Percentiles rank a stretch among this genome's conserved stretches.
phyloP scores from a whole-genome alignment of 2,329 filamentous ascomycete species.

The Fusarium sp. region DNA sequence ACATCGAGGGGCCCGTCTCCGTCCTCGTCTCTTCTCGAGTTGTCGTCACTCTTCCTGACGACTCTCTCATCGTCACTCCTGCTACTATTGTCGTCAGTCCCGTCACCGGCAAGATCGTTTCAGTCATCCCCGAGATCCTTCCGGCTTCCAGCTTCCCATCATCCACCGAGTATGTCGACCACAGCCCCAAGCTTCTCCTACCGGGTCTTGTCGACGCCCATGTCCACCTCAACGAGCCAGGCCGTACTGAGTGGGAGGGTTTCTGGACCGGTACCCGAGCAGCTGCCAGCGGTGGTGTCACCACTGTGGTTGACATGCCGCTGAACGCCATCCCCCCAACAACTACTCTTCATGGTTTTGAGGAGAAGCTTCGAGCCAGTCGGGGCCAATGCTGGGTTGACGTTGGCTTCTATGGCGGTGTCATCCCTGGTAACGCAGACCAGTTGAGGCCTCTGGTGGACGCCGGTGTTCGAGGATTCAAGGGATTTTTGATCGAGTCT shows the following conservation, averaged over 20 bases:
- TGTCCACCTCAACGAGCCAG: conserved; percentile 97
- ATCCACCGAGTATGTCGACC: conserved; percentile 82
- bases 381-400: conserved; percentile 96
- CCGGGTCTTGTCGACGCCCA: conserved; percentile 97
- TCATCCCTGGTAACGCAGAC: conserved; percentile 89
- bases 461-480: conserved; percentile 93
- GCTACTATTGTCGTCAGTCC: conserved; percentile 88
- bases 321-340: conserved; percentile 97
- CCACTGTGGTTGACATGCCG: conserved; percentile 98
- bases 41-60: conserved; percentile 80
- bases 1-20: conserved; percentile 64
- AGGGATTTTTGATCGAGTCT: conserved; percentile 97
- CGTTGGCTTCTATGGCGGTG: conserved; percentile 97
- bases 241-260: conserved; percentile 97
- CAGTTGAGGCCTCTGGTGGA: conserved; percentile 87
- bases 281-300: conserved; percentile 95
- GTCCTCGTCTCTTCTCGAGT: conserved; percentile 89
- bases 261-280: conserved; percentile 96
- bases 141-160: conserved; percentile 81
- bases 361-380: conserved; percentile 89
- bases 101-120: conserved; percentile 86
- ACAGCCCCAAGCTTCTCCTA: conserved; percentile 87
- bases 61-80: conserved; percentile 77
- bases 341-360: conserved; percentile 85
- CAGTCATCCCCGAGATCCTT: conserved; percentile 81